phyloP scores from a whole-genome alignment of 768 basidiomycete genomes.

The Leccinellum luteum region DNA sequence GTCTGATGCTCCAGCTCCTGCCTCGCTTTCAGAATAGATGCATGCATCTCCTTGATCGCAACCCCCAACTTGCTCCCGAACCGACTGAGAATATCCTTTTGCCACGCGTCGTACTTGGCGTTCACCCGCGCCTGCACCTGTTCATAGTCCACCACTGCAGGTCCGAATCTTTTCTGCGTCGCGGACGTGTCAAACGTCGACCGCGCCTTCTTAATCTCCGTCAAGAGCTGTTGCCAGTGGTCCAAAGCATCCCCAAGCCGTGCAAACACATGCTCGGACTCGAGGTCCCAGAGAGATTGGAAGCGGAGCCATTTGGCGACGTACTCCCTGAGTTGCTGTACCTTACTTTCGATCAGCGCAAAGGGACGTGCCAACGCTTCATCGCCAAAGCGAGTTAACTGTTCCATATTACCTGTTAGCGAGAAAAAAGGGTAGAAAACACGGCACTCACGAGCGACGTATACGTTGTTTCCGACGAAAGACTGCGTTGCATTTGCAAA shows the following conservation, averaged over 20 bases:
- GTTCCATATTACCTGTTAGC: conserved; percentile 8
- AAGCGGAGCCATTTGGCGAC: conserved; percentile 98
- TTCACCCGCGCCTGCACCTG: conserved; percentile 97
- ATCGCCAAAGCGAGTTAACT: conserved; percentile 77
- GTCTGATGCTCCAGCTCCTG: conserved; percentile 96
- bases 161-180: conserved; percentile 87
- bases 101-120: conserved; percentile 98
- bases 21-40: conserved; percentile 85
- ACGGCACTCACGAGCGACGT: conserved; percentile 54
- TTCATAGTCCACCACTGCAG: conserved; percentile 95
- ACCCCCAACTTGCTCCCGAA: conserved; percentile 93
- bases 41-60: conserved; percentile 98
- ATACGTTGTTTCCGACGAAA: conserved; percentile 71
- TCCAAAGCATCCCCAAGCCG: conserved; percentile 92
- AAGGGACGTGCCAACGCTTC: conserved; percentile 80
- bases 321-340: conserved; percentile 84
- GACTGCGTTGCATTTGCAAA: conserved; percentile 77
- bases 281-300: conserved; percentile 98
- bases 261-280: conserved; percentile 94
- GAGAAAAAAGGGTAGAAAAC: background rate
- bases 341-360: conserved; percentile 80
- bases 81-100: conserved; percentile 87
- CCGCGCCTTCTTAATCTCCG: conserved; percentile 95
- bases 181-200: conserved; percentile 97
- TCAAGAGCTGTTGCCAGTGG: conserved; percentile 93